Conservation (phyloP, 352 stramenopile species). For the Hyphochytrium catenoides region DNA sequence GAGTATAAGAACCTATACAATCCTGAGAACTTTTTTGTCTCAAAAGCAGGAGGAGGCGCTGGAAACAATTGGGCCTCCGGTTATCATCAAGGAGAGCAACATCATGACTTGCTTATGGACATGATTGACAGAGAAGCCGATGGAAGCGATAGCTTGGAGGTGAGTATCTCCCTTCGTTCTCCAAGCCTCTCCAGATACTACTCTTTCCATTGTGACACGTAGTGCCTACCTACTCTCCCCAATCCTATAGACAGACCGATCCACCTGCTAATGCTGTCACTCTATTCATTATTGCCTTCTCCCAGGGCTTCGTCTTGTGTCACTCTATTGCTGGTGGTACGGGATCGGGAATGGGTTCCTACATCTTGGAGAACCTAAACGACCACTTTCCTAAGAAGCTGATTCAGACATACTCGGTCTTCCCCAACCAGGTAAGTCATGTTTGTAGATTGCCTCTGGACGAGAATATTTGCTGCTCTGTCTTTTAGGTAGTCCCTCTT, state of each 20-base stretch:
- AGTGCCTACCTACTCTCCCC: slow-evolving; percentile 26
- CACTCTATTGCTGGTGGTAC: slow-evolving; percentile 98
- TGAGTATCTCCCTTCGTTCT: slow-evolving; percentile 3
- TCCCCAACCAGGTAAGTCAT: slow-evolving; percentile 72
- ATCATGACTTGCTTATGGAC: slow-evolving; percentile 94
- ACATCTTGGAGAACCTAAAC: slow-evolving; percentile 96
- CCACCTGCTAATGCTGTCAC: too few species aligned
- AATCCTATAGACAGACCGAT: too few species aligned
- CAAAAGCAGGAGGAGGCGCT: slow-evolving; percentile 63
- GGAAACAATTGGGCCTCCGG: slow-evolving; percentile 80
- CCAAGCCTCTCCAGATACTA: neutral
- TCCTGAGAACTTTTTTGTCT: slow-evolving; percentile 93
- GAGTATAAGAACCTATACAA: slow-evolving; percentile 93
- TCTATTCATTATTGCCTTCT: too few species aligned
- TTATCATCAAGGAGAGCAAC: slow-evolving; percentile 68
- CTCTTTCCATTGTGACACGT: slow-evolving; percentile 5
- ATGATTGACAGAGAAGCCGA: slow-evolving; percentile 98
- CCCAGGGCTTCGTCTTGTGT: slow-evolving; percentile 91
- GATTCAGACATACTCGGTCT: slow-evolving; percentile 98
- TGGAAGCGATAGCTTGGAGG: slow-evolving; percentile 74
- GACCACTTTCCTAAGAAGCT: slow-evolving; percentile 99
- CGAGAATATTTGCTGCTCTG: too few species aligned
- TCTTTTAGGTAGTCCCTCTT: too few species aligned
- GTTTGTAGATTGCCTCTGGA: too few species aligned
- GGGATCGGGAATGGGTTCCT: slow-evolving; percentile 95